Conservation (phyloP, 1,284 basidiomycete genomes). For the Malassezia equina region DNA sequence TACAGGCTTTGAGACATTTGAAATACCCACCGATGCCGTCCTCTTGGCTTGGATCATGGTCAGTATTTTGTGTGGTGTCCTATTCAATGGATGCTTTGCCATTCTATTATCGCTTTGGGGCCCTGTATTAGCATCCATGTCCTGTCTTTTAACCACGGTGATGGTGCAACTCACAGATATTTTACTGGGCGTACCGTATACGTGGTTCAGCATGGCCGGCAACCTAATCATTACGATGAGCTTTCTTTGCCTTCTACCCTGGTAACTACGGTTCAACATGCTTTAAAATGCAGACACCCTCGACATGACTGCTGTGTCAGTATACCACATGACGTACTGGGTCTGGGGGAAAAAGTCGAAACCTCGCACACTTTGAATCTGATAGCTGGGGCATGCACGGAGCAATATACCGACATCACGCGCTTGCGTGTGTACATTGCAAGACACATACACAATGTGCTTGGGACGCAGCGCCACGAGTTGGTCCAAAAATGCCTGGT, state of each 20-base stretch:
- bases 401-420: conserved; percentile 47
- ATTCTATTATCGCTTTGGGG: conserved; percentile 44
- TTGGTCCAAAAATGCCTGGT: conserved; percentile 41
- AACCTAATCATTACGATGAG: conserved; percentile 36
- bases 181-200: conserved; percentile 26
- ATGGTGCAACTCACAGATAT: conserved; percentile 36
- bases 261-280: not conserved
- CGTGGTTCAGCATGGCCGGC: conserved; percentile 32
- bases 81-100: conserved; percentile 39
- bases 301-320: conserved; percentile 30
- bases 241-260: conserved; percentile 20
- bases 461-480: conserved; percentile 35
- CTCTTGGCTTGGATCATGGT: conserved; percentile 17
- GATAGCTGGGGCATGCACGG: conserved; percentile 24
- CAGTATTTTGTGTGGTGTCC: conserved; percentile 32
- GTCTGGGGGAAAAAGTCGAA: conserved; percentile 48
- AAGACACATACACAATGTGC: conserved; percentile 50
- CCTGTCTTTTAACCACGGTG: conserved; percentile 42
- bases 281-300: conserved; percentile 39
- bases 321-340: conserved; percentile 17
- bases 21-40: conserved; percentile 26
- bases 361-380: conserved; percentile 37
- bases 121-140: conserved; percentile 42
- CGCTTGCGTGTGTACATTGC: conserved; percentile 62
- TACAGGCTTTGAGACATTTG: conserved; percentile 33